These are phyloP conservation scores for Mycena floridula DNA, from an alignment of 768 basidiomycete species.

Conservation along the genomic window DNA sequence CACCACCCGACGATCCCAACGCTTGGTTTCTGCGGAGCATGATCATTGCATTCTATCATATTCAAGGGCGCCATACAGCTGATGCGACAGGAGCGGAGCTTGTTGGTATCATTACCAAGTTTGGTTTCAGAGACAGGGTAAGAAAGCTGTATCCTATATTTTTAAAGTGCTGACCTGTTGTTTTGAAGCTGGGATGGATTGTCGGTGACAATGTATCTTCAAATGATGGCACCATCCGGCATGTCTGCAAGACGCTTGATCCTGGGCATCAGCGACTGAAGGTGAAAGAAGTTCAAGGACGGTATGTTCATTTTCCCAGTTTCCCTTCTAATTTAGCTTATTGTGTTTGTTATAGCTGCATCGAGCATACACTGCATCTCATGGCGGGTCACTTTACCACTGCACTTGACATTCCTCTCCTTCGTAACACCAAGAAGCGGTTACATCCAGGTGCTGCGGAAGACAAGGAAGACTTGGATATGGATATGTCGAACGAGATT, in stretches of 20 bases:
- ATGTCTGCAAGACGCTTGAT: constrained; percentile 5
- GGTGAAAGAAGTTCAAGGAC: constrained; percentile 8
- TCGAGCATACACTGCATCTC: constrained; percentile 11
- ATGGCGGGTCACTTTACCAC: constrained; percentile 9
- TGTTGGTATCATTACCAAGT: constrained; percentile 7
- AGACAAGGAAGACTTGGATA: constrained; percentile 8
- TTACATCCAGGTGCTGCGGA: constrained; percentile 8
- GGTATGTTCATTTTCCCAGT: background rate
- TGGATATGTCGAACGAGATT: constrained; percentile 6
- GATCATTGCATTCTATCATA: constrained; percentile 12
- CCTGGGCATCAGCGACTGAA: background rate
- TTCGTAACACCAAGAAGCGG: background rate
- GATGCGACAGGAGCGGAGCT: constrained; percentile 10
- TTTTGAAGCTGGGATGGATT: constrained; percentile 8
- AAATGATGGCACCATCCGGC: constrained; percentile 9
- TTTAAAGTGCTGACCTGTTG: background rate
- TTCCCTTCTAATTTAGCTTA: too few relatives aligned
- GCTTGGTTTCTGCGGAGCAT: constrained; percentile 9
- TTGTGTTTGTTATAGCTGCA: constrained; percentile 1
- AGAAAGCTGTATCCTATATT: background rate
- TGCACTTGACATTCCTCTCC: constrained; percentile 3
- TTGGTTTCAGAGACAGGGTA: constrained; percentile 9
- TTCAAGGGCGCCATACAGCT: constrained; percentile 10
- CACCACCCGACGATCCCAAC: constrained; percentile 1
- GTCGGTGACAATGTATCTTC: constrained; percentile 9